Conservation (phyloP, 768 basidiomycete genomes). For the Lanmaoa pseudosensibilis region DNA sequence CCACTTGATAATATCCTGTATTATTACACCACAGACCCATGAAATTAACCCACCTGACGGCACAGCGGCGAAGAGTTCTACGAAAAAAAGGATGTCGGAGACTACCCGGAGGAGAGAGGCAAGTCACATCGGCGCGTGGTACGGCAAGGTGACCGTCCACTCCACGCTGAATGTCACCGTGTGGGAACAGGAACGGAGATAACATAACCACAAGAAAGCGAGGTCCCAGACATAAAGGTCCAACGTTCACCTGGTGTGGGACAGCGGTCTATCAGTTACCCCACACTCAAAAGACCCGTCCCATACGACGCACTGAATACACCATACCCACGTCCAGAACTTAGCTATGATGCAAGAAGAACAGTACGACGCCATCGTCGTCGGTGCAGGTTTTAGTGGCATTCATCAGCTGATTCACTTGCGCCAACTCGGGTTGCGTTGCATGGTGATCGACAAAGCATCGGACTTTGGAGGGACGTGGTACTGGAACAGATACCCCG, state of each 20-base stretch:
- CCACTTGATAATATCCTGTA: background rate
- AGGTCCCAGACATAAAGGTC: background rate
- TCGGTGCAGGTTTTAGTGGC: slow-evolving; percentile 20
- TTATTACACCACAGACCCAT: background rate
- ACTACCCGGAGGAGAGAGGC: background rate
- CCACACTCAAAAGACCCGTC: background rate
- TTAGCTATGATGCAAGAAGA: slow-evolving; percentile 2
- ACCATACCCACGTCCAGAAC: background rate
- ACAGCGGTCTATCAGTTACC: background rate
- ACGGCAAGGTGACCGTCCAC: no score
- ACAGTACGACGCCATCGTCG: slow-evolving; percentile 11
- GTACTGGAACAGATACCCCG: slow-evolving; percentile 19
- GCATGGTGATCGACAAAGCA: slow-evolving; percentile 10
- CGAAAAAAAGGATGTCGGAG: background rate
- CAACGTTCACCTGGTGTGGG: no score
- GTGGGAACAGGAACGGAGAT: background rate
- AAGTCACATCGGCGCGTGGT: background rate
- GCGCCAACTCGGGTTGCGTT: slow-evolving; percentile 10
- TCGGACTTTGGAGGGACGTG: slow-evolving; percentile 17
- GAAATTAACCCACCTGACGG: background rate
- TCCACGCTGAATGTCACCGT: background rate
- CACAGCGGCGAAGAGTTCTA: background rate
- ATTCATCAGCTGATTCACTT: slow-evolving; percentile 10
- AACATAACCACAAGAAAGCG: background rate
- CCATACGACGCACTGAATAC: background rate